Evolutionary conservation across 306 rosid genomes (phyloP).

Genomic region (Hippophae gyantsensis): DNA sequence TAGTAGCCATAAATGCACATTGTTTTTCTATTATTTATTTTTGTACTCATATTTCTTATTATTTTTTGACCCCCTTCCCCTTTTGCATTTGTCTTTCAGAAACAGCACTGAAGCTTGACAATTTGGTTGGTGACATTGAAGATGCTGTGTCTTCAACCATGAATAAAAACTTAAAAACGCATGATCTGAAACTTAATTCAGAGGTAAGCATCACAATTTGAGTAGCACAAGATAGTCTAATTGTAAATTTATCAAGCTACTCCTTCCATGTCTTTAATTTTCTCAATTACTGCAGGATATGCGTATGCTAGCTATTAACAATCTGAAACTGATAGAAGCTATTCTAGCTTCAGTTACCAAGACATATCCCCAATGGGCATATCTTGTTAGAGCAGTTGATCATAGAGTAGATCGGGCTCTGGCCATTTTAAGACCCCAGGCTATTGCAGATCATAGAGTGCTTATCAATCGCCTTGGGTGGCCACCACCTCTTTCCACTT

Average conservation of each 20-base stretch:
- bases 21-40: not conserved
- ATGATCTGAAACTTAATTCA: slow-evolving; percentile 38
- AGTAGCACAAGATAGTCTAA: slow-evolving; percentile 10
- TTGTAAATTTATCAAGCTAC: not conserved
- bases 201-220: slow-evolving; percentile 44
- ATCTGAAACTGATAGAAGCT: slow-evolving; percentile 56
- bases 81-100: slow-evolving; percentile 46
- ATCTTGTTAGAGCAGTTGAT: slow-evolving; percentile 76
- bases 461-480: slow-evolving; percentile 81
- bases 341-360: slow-evolving; percentile 51
- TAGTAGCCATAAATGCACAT: not conserved
- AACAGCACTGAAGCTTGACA: slow-evolving; percentile 79
- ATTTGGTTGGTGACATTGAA: slow-evolving; percentile 81
- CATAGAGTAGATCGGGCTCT: slow-evolving; percentile 90
- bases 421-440: slow-evolving; percentile 88
- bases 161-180: slow-evolving; percentile 61
- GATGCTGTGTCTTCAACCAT: slow-evolving; percentile 72
- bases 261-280: slow-evolving; percentile 10
- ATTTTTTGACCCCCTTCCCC: not conserved
- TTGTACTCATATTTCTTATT: slow-evolving; percentile 6
- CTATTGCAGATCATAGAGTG: slow-evolving; percentile 73
- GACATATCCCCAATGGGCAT: slow-evolving; percentile 66
- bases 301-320: slow-evolving; percentile 49
- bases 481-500: slow-evolving; percentile 78
- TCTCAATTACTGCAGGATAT: slow-evolving; percentile 50